Conservation (phyloP, 352 stramenopile species). For the Pseudoperonospora humuli region DNA sequence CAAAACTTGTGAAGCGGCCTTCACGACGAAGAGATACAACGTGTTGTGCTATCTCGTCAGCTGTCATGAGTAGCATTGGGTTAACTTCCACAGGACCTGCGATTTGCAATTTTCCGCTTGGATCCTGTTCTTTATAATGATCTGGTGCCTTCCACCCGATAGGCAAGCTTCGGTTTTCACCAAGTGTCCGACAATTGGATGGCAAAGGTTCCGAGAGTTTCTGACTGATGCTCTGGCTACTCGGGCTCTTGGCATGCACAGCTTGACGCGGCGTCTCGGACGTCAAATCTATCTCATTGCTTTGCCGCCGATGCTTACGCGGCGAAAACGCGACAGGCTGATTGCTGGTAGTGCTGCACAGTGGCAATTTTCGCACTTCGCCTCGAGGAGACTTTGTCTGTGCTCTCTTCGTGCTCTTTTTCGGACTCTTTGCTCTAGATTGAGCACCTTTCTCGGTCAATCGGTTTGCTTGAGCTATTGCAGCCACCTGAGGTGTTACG, state of each 20-base stretch:
- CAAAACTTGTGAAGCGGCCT: conserved; percentile 50
- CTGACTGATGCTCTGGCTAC: conserved; percentile 26
- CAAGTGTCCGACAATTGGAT: conserved; percentile 28
- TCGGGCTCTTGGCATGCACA: conserved; percentile 19
- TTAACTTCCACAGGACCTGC: conserved; percentile 28
- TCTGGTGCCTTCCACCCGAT: conserved; percentile 20
- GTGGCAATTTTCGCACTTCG: conserved; percentile 16
- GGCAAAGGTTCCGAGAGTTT: conserved; percentile 30
- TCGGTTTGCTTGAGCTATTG: conserved; percentile 12
- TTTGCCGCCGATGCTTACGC: conserved; percentile 32
- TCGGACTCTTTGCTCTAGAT: conserved; percentile 18
- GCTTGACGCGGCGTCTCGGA: conserved; percentile 25
- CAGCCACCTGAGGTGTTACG: conserved; percentile 9
- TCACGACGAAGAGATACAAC: conserved; percentile 64
- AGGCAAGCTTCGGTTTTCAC: conserved; percentile 53
- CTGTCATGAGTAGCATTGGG: conserved; percentile 55
- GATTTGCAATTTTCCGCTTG: neutral
- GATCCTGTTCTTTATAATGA: conserved; percentile 1
- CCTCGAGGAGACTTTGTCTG: conserved; percentile 24
- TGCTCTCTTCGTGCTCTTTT: conserved; percentile 16
- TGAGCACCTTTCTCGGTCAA: conserved; percentile 17
- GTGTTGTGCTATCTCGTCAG: conserved; percentile 44
- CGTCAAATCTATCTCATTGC: conserved; percentile 18
- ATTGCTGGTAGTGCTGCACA: conserved; percentile 7
- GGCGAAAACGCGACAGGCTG: conserved; percentile 22